Conservation (phyloP, 2,329 filamentous ascomycete genomes). For the Aspergillus viridinutans region DNA sequence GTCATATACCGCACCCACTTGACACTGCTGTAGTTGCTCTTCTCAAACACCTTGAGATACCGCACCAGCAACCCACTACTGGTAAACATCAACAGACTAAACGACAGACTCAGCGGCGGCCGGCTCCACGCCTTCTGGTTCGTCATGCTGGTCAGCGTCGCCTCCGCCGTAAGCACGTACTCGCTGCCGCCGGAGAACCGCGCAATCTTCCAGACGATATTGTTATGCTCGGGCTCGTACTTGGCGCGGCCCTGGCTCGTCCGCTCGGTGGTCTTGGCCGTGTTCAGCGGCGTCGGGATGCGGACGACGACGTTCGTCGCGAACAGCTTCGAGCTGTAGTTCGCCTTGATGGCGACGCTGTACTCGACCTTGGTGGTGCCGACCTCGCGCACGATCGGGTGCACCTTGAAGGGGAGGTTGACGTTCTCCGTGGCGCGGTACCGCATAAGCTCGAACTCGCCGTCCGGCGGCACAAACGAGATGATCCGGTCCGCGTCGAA, state of each 20-base stretch:
- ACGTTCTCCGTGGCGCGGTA: slow-evolving; percentile 98
- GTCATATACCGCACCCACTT: slow-evolving; percentile 99
- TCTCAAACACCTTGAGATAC: slow-evolving; percentile 98
- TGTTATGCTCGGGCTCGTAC: slow-evolving; percentile 96
- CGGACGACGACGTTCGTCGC: slow-evolving; percentile 93
- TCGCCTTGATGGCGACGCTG: slow-evolving; percentile 94
- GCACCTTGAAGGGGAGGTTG: slow-evolving; percentile 97
- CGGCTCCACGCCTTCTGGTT: slow-evolving; percentile 96
- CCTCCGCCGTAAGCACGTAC: slow-evolving; percentile 90
- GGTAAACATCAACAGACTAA: slow-evolving; percentile 96
- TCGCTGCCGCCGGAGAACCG: slow-evolving; percentile 98
- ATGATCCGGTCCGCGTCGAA: slow-evolving; percentile 97
- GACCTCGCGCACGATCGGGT: slow-evolving; percentile 96
- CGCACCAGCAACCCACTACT: slow-evolving; percentile 86
- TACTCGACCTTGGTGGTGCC: slow-evolving; percentile 98
- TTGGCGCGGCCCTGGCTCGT: slow-evolving; percentile 96
- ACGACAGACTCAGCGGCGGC: slow-evolving; percentile 85
- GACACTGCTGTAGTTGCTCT: slow-evolving; percentile 96
- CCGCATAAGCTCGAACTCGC: slow-evolving; percentile 97
- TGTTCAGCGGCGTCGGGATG: slow-evolving; percentile 94
- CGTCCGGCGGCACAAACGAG: slow-evolving; percentile 92
- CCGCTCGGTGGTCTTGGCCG: slow-evolving; percentile 85
- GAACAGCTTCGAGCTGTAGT: slow-evolving; percentile 93
- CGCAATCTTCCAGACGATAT: slow-evolving; percentile 98
- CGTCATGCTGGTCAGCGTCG: slow-evolving; percentile 91